Conservation (phyloP, 306 rosid genomes). For the Arachis stenosperma region DNA sequence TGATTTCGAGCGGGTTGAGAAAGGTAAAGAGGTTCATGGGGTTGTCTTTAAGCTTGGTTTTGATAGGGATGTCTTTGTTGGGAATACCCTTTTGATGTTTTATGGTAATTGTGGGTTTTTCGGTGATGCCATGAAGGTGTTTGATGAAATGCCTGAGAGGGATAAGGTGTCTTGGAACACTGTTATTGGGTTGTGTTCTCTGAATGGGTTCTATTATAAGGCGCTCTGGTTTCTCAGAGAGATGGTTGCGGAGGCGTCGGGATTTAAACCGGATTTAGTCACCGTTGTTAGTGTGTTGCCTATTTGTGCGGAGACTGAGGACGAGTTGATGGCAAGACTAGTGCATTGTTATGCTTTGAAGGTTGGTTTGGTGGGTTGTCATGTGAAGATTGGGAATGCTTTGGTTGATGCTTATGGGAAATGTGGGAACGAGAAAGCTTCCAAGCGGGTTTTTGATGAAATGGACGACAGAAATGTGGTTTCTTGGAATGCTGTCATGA, state of each 20-base stretch:
- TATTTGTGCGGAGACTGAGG: constrained; percentile 60
- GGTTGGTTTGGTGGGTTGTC: constrained; percentile 63
- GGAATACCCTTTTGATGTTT: constrained; percentile 68
- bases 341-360: constrained; percentile 75
- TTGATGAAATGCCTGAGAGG: constrained; percentile 78
- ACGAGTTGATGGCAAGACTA: constrained; percentile 51
- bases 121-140: constrained; percentile 54
- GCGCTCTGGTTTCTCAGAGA: constrained; percentile 50
- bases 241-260: constrained; percentile 48
- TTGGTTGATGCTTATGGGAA: constrained; percentile 86
- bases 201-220: constrained; percentile 48
- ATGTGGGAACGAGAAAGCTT: constrained; percentile 66
- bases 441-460: constrained; percentile 67
- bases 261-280: constrained; percentile 62
- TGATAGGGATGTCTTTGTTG: constrained; percentile 68
- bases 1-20: constrained; percentile 50
- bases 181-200: constrained; percentile 61
- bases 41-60: constrained; percentile 66
- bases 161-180: constrained; percentile 87
- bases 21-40: constrained; percentile 85
- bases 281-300: constrained; percentile 67
- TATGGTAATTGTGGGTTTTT: constrained; percentile 61
- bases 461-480: constrained; percentile 70
- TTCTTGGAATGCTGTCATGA: constrained; percentile 84
- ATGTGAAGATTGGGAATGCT: constrained; percentile 63